Evolutionary conservation across 768 basidiomycete species (phyloP).

Genomic region (Dioszegia aurantiaca): DNA sequence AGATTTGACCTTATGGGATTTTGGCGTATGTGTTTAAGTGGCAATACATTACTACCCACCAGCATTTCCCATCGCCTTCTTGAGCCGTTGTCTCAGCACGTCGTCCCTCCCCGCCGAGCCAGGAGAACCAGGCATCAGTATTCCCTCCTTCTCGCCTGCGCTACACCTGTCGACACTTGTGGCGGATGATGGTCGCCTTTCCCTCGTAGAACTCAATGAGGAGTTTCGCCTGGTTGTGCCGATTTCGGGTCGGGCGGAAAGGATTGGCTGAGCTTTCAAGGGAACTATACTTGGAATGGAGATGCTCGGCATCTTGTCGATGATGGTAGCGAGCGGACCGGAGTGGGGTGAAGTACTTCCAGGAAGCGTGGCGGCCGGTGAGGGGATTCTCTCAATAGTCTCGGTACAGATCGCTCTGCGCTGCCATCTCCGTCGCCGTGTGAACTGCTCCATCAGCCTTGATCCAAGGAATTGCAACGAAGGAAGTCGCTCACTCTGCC

Average conservation of each 20-base stretch:
- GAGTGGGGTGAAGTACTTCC: neutral
- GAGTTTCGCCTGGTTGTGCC: neutral
- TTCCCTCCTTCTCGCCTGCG: neutral
- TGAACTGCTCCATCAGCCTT: conserved; percentile 60
- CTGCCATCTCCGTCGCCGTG: conserved; percentile 80
- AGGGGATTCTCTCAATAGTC: conserved; percentile 58
- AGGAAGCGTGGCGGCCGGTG: conserved; percentile 10
- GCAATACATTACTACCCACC: conserved; percentile 22
- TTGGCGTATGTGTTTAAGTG: too few species aligned
- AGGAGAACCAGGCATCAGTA: neutral
- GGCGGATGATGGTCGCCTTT: neutral
- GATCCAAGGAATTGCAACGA: neutral
- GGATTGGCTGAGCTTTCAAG: conserved; percentile 1
- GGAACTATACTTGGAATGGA: conserved; percentile 1
- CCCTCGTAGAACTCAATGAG: conserved; percentile 6
- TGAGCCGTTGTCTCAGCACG: conserved; percentile 43
- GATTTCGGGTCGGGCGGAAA: conserved; percentile 5
- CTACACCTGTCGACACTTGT: neutral
- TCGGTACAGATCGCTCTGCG: conserved; percentile 76
- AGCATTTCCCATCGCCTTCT: conserved; percentile 49
- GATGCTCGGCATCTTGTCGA: conserved; percentile 3
- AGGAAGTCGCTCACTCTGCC: conserved; percentile 60
- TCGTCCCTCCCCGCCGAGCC: conserved; percentile 34
- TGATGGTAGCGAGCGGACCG: too few species aligned
- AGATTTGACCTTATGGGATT: too few species aligned